Evolutionary conservation across 768 basidiomycete species (phyloP), one percentile per base, ranked within the genome.

Genomic region (Dioszegia hungarica): DNA sequence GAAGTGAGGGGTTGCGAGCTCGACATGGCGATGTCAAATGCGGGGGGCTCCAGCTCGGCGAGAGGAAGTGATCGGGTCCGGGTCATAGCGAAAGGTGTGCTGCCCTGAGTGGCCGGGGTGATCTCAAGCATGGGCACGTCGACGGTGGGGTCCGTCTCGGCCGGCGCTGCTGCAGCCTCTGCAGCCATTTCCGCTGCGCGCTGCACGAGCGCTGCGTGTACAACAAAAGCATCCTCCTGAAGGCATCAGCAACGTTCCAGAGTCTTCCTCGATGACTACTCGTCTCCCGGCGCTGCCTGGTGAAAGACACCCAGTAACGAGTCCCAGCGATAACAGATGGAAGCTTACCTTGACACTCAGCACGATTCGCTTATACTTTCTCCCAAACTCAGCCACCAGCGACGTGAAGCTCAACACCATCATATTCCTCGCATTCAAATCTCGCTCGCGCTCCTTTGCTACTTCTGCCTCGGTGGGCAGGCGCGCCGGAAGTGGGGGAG

Each of bases 371-470:
- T 91, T 90, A 74, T 87, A 92, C 78, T 92, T 91, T 74, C 89
- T 83, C 79, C 90, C 91, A 64, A 99, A 79, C 72, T 97, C 91
- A 1, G 82, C 83, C 49, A 98, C 78, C 47, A 98, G 86, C 1
- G 88, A 88, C 1, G 89, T 88, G n/a, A 98, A 81, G n/a, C 90
- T 83, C 68, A 86, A 89, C 75, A 90, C 89, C 64, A 99, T 79
- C 66, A 92, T 76, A 41, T 90, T 89, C 49, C 90, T 80, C 25
- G 86, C 79, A 60, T 82, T 81, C 63, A 85, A 82, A 68, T 99
- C 94, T 57, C 80, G 88, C 75, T 91, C 89, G 59, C 84, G 83
- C 71, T 94, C 90, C 44, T 85, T 61, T 0, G 87, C 86, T 37
- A 97, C 75, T 75, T 97, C 93, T 0, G 87, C 86, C 0, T 82